These are phyloP conservation scores for Coccomyxa subellipsoidea DNA, from an alignment of 163 green algal genomes.

Conservation along the genomic window DNA sequence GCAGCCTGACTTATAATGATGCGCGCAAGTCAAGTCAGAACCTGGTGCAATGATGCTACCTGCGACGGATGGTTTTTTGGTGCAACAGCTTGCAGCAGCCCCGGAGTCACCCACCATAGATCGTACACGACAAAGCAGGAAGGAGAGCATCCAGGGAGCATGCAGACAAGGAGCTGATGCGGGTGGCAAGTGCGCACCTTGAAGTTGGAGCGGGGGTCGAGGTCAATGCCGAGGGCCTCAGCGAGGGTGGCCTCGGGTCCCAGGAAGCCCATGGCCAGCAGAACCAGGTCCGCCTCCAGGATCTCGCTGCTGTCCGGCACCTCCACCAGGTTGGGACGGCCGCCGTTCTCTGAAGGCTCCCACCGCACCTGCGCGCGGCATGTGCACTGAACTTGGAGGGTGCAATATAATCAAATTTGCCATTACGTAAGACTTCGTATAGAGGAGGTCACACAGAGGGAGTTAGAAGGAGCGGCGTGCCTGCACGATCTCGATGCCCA, in stretches of 20 bases:
- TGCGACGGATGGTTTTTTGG: no score
- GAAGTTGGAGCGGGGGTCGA: slow-evolving; percentile 90
- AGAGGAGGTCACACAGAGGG: neutral
- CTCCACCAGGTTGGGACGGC: slow-evolving; percentile 68
- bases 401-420: no score
- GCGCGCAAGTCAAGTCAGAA: no score
- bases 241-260: slow-evolving; percentile 87
- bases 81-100: no score
- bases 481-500: slow-evolving; percentile 83
- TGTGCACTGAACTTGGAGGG: no score
- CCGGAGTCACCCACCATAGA: no score
- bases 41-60: no score
- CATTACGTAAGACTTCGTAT: slow-evolving; percentile 8
- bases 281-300: slow-evolving; percentile 85
- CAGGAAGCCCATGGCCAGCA: slow-evolving; percentile 96
- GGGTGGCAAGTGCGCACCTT: slow-evolving; percentile 54
- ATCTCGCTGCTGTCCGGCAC: slow-evolving; percentile 53
- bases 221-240: slow-evolving; percentile 69
- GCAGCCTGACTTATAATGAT: no score
- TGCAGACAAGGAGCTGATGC: neutral
- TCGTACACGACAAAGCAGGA: no score
- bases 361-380: slow-evolving; percentile 60
- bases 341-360: slow-evolving; percentile 37
- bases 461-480: slow-evolving; percentile 14
- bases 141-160: no score